Conservation (phyloP, 2,329 filamentous ascomycete genomes). For the Alternaria novae-zelandiae region DNA sequence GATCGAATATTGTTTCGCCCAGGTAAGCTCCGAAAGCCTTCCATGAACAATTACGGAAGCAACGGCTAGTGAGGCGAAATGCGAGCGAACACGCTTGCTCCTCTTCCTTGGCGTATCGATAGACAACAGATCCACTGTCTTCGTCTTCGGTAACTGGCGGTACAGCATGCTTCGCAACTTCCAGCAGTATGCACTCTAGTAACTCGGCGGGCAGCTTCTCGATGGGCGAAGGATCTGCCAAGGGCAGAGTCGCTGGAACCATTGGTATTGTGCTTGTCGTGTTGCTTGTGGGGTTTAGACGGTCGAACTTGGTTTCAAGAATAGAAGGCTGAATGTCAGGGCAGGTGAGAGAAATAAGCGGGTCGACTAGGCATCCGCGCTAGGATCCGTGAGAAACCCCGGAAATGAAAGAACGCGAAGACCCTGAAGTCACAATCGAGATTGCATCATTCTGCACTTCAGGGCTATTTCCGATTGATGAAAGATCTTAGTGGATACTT, state of each 20-base stretch:
- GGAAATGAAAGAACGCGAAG: neutral
- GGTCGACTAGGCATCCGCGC: neutral
- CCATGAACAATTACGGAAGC: neutral
- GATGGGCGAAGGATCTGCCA: neutral
- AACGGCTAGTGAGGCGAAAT: neutral
- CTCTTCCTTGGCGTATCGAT: neutral
- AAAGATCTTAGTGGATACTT: neutral
- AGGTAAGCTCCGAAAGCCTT: neutral
- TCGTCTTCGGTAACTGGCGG: neutral
- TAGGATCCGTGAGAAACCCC: neutral
- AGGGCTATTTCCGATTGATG: neutral
- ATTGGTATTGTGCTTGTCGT: neutral
- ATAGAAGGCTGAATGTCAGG: neutral
- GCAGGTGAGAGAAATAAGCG: neutral
- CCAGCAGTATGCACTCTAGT: neutral
- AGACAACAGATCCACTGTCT: neutral
- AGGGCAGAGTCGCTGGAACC: neutral
- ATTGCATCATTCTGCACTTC: neutral
- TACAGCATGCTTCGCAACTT: neutral
- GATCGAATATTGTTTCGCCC: neutral
- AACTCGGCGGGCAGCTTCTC: neutral
- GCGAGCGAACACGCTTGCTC: neutral
- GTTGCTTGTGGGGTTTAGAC: neutral
- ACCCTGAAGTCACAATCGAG: neutral
- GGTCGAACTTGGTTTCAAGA: neutral